Evolutionary conservation across 1,284 basidiomycete genomes (phyloP).

Genomic region (Somion occarium): DNA sequence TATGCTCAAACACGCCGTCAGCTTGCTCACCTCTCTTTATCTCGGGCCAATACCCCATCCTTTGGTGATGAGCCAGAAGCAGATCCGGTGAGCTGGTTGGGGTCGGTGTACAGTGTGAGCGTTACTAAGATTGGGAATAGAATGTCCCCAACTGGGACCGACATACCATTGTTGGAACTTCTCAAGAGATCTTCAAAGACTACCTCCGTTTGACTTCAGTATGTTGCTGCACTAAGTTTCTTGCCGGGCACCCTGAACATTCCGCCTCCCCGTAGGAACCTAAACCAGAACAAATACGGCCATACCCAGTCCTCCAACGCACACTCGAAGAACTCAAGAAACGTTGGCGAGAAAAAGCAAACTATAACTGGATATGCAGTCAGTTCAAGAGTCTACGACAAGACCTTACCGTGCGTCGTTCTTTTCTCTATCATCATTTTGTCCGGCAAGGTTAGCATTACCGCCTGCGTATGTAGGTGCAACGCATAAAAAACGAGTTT

Average conservation of each 20-base stretch:
- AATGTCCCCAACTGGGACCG: conserved; percentile 98
- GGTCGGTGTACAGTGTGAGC: conserved; percentile 10
- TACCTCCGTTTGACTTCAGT: conserved; percentile 94
- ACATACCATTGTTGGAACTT: conserved; percentile 92
- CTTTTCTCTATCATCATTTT: conserved; percentile 4
- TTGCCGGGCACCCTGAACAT: conserved; percentile 6
- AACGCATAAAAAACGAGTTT: conserved; percentile 98
- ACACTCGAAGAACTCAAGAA: conserved; percentile 87
- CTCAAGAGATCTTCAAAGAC: conserved; percentile 87
- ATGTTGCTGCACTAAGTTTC: conserved; percentile 24
- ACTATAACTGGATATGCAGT: conserved; percentile 94
- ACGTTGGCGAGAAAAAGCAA: conserved; percentile 81
- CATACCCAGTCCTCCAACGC: conserved; percentile 78
- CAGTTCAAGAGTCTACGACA: conserved; percentile 98
- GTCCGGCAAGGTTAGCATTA: not conserved
- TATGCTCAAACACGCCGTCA: conserved; percentile 38
- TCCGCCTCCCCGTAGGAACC: conserved; percentile 70
- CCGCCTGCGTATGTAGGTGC: conserved; percentile 59
- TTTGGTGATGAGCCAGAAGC: conserved; percentile 62
- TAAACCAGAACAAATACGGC: conserved; percentile 91
- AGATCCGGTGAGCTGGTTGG: conserved; percentile 50
- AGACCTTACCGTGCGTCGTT: conserved; percentile 83
- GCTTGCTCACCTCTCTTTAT: conserved; percentile 47
- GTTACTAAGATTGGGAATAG: conserved; percentile 36
- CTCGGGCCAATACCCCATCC: conserved; percentile 43